A percentile compares a stretch with the other conserved stretches of the same genome.
Conservation (phyloP, 2,329 filamentous ascomycete species). For the Nigrospora sphaerica region DNA sequence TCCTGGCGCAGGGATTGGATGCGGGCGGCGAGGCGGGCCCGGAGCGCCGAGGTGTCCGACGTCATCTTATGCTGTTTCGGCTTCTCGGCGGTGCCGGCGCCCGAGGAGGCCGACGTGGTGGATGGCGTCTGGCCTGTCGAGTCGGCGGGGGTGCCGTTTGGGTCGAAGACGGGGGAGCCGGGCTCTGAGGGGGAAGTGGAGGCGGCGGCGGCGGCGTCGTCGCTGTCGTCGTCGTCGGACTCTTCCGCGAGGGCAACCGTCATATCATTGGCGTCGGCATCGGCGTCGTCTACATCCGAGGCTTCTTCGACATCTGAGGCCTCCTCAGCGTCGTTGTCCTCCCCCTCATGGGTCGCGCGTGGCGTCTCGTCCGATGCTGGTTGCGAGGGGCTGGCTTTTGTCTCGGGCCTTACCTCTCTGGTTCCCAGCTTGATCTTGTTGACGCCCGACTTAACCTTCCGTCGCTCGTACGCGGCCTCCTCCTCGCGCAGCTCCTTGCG, state of each 20-base stretch:
- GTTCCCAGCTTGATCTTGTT: constrained; percentile 25
- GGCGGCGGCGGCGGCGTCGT: constrained; percentile 36
- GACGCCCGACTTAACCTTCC: constrained; percentile 25
- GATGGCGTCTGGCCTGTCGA: constrained; percentile 40
- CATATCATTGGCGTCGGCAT: constrained; percentile 13
- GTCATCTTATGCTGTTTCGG: constrained; percentile 62
- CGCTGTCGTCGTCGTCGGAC: constrained; percentile 32
- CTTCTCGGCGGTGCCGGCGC: constrained; percentile 51
- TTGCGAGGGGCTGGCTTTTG: not conserved
- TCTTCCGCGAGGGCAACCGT: constrained; percentile 3
- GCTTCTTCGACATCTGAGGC: not conserved
- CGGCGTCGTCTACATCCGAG: constrained; percentile 3
- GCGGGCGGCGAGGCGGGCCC: constrained; percentile 70
- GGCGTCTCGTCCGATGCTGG: too few relatives aligned
- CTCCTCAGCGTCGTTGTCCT: constrained; percentile 1
- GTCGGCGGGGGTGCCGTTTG: constrained; percentile 33
- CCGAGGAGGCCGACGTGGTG: constrained; percentile 63
- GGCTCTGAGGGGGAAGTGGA: constrained; percentile 37
- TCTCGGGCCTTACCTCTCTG: constrained; percentile 18
- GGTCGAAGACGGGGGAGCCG: constrained; percentile 58
- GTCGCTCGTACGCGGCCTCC: constrained; percentile 31
- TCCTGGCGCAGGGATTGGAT: constrained; percentile 80
- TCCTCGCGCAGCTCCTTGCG: constrained; percentile 26
- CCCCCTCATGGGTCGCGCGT: constrained; percentile 4
- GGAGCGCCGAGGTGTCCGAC: constrained; percentile 66